Conservation (phyloP, 345 rosid species). For the Tarenaya hassleriana region DNA sequence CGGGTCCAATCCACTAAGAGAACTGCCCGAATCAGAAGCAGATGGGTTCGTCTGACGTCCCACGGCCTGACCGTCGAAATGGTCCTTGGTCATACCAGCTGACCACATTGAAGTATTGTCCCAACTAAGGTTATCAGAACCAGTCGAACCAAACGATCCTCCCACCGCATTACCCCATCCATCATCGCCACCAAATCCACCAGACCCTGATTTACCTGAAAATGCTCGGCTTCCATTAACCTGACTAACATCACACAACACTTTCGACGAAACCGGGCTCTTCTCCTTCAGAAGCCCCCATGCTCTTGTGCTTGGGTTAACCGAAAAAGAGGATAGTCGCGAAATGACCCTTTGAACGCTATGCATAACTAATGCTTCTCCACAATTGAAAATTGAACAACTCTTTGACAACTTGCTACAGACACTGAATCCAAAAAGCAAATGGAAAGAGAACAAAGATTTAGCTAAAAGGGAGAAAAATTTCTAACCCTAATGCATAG, state of each 20-base stretch:
- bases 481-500: no score
- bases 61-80: constrained; percentile 67
- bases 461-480: no score
- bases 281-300: constrained; percentile 24
- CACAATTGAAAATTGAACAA: no score
- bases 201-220: constrained; percentile 35
- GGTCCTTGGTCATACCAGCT: constrained; percentile 79
- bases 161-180: constrained; percentile 37
- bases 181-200: constrained; percentile 35
- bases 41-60: constrained; percentile 30
- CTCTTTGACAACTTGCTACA: no score
- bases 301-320: constrained; percentile 25
- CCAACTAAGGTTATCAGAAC: constrained; percentile 56
- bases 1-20: constrained; percentile 24
- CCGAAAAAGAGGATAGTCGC: constrained; percentile 38
- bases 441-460: no score
- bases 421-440: no score
- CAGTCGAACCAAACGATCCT: constrained; percentile 32
- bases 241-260: no score
- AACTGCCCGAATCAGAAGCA: constrained; percentile 25
- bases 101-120: constrained; percentile 79
- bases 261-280: constrained; percentile 17
- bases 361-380: constrained; percentile 30
- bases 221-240: constrained; percentile 26
- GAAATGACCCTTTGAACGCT: constrained; percentile 35